Evolutionary conservation across 352 stramenopile genomes (phyloP), one percentile per base, ranked within the genome.

Genomic region (Globisporangium cystogenes): DNA sequence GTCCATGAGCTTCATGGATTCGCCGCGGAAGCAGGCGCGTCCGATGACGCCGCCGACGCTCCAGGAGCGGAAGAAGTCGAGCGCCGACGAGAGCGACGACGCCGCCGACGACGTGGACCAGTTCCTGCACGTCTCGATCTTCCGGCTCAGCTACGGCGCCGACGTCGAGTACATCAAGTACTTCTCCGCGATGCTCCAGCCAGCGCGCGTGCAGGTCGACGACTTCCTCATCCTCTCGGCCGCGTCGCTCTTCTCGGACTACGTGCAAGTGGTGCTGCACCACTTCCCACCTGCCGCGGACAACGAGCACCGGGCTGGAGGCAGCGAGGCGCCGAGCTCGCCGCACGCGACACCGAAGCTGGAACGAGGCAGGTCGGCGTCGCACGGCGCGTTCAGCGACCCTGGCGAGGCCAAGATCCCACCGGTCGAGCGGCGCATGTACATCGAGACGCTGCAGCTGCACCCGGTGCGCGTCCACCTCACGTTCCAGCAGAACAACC

Each of bases 111-210:
- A 67, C 7, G 40, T 45, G 20, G 57, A 61, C 7, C 73, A 72
- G 10, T 92, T 93, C 24, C 75, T 95, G 11, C 85, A 95, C 49
- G 31, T 93, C 8, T 95, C 85, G 5, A 55, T 91, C 8, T 66
- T 93, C 16, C 71, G 81, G n/a, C 60, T 93, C 0, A 79, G 74
- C 51, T 93, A 93, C 35, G 81, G 84, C 14, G 76, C 86, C 15
- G 82, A 88, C 31, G 84, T 94, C 36, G 83, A 95, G 55, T 95
- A 93, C 46, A 85, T 93, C 56, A 91, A 93, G 55, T 94, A 94
- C 43, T 70, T 94, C 16, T 91, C 84, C 1, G 74, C 75, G 1
- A 90, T 94, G 76, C 61, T 94, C 52, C 84, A 90, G 43, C 84
- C 84, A 4, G 68, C 71, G 10, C 65, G 71, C 11, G 45, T 88